A percentile compares a stretch with the other conserved stretches of the same genome.
Conservation (phyloP, 306 rosid genomes). For the Oxytropis ochrocephala region DNA sequence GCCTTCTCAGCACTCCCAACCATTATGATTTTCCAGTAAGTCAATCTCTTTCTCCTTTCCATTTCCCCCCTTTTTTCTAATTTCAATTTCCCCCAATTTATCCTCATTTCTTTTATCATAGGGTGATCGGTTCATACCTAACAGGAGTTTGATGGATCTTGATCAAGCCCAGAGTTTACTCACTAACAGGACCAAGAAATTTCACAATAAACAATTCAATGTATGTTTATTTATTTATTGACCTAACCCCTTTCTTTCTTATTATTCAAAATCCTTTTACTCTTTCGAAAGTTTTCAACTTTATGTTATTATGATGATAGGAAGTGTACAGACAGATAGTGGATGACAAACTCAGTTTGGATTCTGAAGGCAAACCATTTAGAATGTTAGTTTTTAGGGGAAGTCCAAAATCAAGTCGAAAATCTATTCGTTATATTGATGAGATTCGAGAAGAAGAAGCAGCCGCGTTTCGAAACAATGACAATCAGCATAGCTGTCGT, state of each 20-base stretch:
- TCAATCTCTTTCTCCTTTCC: too few relatives aligned
- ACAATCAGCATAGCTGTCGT: slow-evolving; percentile 28
- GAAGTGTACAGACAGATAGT: slow-evolving; percentile 51
- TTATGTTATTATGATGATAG: slow-evolving; percentile 21
- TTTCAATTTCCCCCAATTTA: background rate
- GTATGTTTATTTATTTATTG: slow-evolving; percentile 17
- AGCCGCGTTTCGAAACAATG: slow-evolving; percentile 20
- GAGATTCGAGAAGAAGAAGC: slow-evolving; percentile 50
- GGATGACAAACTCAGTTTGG: slow-evolving; percentile 46
- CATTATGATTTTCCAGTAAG: slow-evolving; percentile 59
- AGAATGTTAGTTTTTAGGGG: slow-evolving; percentile 78
- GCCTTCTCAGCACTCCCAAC: slow-evolving; percentile 44
- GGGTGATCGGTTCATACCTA: slow-evolving; percentile 88
- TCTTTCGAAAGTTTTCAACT: background rate
- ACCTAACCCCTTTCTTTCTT: background rate
- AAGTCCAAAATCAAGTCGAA: slow-evolving; percentile 63
- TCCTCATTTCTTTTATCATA: background rate
- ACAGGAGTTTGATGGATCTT: slow-evolving; percentile 91
- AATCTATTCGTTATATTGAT: slow-evolving; percentile 47
- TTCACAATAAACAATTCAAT: slow-evolving; percentile 26
- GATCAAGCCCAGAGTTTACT: slow-evolving; percentile 82
- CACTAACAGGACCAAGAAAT: slow-evolving; percentile 41
- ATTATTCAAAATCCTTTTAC: background rate
- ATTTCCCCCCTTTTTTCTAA: background rate
- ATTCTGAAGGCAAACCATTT: slow-evolving; percentile 72